Evolutionary conservation across 2,329 filamentous ascomycete genomes (phyloP).

Genomic region (Fusarium oligoseptatum): DNA sequence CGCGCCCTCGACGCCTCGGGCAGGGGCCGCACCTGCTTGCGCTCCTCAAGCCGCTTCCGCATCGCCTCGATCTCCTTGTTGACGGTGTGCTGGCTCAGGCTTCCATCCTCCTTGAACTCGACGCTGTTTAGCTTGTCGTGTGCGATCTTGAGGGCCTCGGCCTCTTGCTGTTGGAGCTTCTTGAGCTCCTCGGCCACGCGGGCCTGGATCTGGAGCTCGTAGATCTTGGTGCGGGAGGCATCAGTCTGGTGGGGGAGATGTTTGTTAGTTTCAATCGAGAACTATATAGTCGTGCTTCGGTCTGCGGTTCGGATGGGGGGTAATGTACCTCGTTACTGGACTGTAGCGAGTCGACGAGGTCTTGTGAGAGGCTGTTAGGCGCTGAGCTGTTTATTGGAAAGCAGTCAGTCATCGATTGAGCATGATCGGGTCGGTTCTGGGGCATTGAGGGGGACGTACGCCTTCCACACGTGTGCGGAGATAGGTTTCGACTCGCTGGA

Average conservation of each 20-base stretch:
- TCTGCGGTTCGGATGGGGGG: background rate
- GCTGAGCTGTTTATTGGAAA: conserved; percentile 54
- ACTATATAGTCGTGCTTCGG: background rate
- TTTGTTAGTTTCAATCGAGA: conserved; percentile 28
- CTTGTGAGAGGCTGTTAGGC: conserved; percentile 76
- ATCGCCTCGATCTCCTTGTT: conserved; percentile 71
- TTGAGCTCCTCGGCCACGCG: conserved; percentile 89
- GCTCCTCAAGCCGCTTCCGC: conserved; percentile 69
- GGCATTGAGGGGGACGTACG: conserved; percentile 57
- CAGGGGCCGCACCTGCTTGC: conserved; percentile 75
- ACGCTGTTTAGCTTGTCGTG: conserved; percentile 72
- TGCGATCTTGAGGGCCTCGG: conserved; percentile 75
- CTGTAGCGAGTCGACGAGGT: conserved; percentile 86
- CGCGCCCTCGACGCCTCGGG: conserved; percentile 81
- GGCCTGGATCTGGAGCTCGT: conserved; percentile 89
- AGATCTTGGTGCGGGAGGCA: conserved; percentile 82
- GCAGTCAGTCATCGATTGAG: conserved; percentile 37
- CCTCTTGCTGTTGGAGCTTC: conserved; percentile 79
- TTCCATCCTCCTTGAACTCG: conserved; percentile 50
- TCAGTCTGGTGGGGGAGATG: conserved; percentile 76
- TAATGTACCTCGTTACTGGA: conserved; percentile 84
- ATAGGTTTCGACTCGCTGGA: conserved; percentile 68
- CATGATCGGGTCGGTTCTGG: background rate
- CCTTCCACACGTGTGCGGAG: conserved; percentile 64
- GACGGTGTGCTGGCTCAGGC: conserved; percentile 61